Conservation (phyloP, 768 basidiomycete genomes). For the Pisolithus sp. region DNA sequence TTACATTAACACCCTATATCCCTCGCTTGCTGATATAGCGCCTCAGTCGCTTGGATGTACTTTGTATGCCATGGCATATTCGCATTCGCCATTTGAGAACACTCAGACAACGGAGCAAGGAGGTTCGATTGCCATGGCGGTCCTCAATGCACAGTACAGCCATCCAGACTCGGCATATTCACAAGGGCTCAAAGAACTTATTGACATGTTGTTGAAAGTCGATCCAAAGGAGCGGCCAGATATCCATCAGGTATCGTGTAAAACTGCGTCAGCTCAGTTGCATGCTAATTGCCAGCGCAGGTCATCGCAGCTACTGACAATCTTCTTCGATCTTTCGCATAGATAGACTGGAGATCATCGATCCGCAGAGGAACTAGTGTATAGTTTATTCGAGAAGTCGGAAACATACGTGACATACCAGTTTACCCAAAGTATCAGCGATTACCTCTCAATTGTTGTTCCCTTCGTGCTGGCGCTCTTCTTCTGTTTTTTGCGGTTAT, state of each 20-base stretch:
- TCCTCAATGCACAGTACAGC: slow-evolving; percentile 86
- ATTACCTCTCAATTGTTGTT: too few species aligned
- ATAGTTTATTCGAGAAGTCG: background rate
- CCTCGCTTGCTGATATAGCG: background rate
- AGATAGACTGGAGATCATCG: slow-evolving; percentile 4
- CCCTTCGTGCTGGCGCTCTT: background rate
- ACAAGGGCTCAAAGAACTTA: slow-evolving; percentile 72
- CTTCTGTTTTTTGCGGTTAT: background rate
- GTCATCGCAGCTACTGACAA: slow-evolving; percentile 61
- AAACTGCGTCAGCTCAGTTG: background rate
- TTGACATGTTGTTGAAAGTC: slow-evolving; percentile 79
- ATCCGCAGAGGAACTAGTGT: background rate
- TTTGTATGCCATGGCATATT: slow-evolving; percentile 89
- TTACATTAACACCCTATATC: slow-evolving; percentile 2
- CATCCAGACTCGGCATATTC: slow-evolving; percentile 86
- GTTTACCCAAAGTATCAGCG: background rate
- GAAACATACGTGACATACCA: background rate
- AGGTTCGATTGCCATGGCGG: slow-evolving; percentile 96
- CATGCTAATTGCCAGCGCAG: slow-evolving; percentile 29
- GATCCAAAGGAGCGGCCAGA: slow-evolving; percentile 79
- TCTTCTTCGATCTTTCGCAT: slow-evolving; percentile 55
- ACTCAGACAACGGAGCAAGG: slow-evolving; percentile 89
- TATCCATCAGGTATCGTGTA: slow-evolving; percentile 64
- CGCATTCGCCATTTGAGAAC: slow-evolving; percentile 94
- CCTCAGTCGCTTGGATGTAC: slow-evolving; percentile 90